Base-by-base conservation (phyloP, 2,329 filamentous ascomycete species). In the Venturia nashicola region DNA sequence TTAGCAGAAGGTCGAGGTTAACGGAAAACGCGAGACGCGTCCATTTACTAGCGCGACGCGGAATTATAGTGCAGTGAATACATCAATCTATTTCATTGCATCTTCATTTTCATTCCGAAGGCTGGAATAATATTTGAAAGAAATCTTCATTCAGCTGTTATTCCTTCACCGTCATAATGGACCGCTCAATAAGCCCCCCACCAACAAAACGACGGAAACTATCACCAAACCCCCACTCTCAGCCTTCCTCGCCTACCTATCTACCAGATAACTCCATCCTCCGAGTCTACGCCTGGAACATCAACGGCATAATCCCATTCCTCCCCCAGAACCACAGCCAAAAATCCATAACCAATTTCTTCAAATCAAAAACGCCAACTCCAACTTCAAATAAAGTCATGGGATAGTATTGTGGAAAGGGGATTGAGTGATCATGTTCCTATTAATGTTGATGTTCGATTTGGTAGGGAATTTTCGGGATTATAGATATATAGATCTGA, bases 351-450 rank as follows among this genome's bases (percentile, higher is more conserved):
- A 76, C 73, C 0, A 74, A 72, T 2, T 78, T 75, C 67, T 76
- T 78, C 63, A 43, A 66, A 43, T 59, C 66, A 1, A 27, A 23
- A 11, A 59, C 34, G 1, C 34, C 23, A 27, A 6, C 61, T 40
- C 34, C 65, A 32, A 68, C 59, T 8, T 62, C 64, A 5, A 27
- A 27, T 27, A 27, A 4, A 27, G 27, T 27, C 27, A n/a, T 70
- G 76, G 64, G 76, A 77, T 36, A 76, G 70, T 32, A 67, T 72
- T 18, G 68, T 66, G 65, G 81, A 82, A 65, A 73, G 81, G 46
- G 80, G 79, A 0, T 74, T 77, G 2, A 83, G 80, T 69, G 81
- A 83, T 71, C 81, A 83, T 72, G 79, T 81, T 18, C 80, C 81
- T 0, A 68, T 84, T 6, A 81, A 75, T 74, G 75, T 77, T 20